Percentiles rank a stretch among this genome's conserved stretches.
Evolutionary conservation across 2,329 filamentous ascomycete species (phyloP).

Genomic region (Alternaria atra): DNA sequence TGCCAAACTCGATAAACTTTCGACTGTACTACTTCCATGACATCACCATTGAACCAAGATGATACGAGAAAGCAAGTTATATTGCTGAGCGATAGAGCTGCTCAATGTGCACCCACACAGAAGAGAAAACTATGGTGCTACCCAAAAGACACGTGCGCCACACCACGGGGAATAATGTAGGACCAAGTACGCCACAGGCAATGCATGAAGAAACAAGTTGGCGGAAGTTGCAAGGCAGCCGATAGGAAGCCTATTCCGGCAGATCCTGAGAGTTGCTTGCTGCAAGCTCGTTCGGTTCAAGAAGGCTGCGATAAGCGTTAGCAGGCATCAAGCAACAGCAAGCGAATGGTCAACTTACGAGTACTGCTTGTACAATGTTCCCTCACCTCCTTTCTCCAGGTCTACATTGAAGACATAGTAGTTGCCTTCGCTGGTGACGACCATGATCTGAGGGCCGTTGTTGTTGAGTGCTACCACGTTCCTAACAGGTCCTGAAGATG

Average conservation of each 20-base stretch:
- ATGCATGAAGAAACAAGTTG: slow-evolving; percentile 34
- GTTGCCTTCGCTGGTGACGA: slow-evolving; percentile 92
- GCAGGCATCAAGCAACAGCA: not conserved
- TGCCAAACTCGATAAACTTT: slow-evolving; percentile 3
- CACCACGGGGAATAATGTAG: slow-evolving; percentile 33
- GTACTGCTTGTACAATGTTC: slow-evolving; percentile 88
- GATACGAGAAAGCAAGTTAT: slow-evolving; percentile 2
- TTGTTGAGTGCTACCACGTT: slow-evolving; percentile 98
- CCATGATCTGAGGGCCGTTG: slow-evolving; percentile 95
- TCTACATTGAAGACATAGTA: slow-evolving; percentile 97
- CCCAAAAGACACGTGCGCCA: slow-evolving; percentile 21
- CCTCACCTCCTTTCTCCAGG: slow-evolving; percentile 92
- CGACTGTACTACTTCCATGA: slow-evolving; percentile 7
- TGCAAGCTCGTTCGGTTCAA: slow-evolving; percentile 48
- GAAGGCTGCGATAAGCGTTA: slow-evolving; percentile 39
- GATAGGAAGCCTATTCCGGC: slow-evolving; percentile 31
- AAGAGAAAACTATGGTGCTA: slow-evolving; percentile 1
- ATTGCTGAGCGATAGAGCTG: slow-evolving; percentile 3
- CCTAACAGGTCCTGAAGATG: slow-evolving; percentile 65
- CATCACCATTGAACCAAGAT: slow-evolving; percentile 8
- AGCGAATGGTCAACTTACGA: slow-evolving; percentile 71
- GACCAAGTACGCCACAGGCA: slow-evolving; percentile 35
- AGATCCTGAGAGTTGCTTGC: slow-evolving; percentile 43
- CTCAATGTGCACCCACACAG: slow-evolving; percentile 7
- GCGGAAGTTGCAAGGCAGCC: slow-evolving; percentile 9